Evolutionary conservation across 1,284 basidiomycete species (phyloP), one percentile per base, ranked within the genome.

Genomic region (Puccinia novopanici): DNA sequence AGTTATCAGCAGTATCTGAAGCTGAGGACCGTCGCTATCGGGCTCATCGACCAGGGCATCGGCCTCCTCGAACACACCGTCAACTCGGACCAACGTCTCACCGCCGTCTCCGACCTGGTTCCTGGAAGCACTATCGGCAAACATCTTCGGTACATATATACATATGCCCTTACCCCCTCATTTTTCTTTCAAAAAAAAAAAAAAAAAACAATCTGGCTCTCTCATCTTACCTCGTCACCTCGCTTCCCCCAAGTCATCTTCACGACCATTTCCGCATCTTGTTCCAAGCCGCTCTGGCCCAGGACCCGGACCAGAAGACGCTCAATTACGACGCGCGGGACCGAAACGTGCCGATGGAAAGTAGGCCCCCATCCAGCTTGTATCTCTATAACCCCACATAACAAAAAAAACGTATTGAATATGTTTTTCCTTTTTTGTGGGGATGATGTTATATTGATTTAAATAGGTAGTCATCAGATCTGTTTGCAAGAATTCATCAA

Each of bases 41-140:
- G 27, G 3, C 67, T 68, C 1, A 24, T 68, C 45, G 55, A 75
- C 42, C 73, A 75, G 57, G 73, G 55, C 5, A 70, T 78, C 34
- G 22, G 55, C 15, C 65, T 78, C 17, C 52, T 78, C 34, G 34
- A 40, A 12, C 34, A 57, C 55, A 65, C 59, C 48, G 27, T 78
- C 61, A 40, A 19, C 59, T 34, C 45, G 1, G 75, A 78, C 37
- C 50, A 13, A 4, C 50, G 24, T 0, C 52, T 78, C n/a, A 70
- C 75, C 2, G 30, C 48, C 12, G 65, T 52, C 34, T 78, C 75
- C 17, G 50, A 61, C 0, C 34, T 78, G 24, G 54, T 70, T 4
- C 65, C 63, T 37, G 61, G 75, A 27, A 70, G 75, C 17, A 78
- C 75, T n/a, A 40, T 78, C 12, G 75, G 75, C 40, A 78, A 78